Base-by-base conservation (phyloP, 148 eudicot genomes). In the Bassia scoparia region DNA sequence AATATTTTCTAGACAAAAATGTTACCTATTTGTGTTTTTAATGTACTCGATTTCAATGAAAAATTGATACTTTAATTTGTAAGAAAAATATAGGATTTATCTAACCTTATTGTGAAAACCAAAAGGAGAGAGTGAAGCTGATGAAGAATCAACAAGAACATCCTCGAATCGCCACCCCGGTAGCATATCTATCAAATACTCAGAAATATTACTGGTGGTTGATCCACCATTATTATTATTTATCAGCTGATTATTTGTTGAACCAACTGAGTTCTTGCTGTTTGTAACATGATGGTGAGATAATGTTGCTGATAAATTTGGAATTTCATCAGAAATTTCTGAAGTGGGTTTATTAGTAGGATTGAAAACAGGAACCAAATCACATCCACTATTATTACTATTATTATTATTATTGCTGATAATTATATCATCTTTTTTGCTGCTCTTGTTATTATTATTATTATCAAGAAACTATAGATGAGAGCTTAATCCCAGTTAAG, bases 91-190 rank as follows among this genome's bases (percentile, higher is more conserved):
- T 37, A 17, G 31, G 16, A 5, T 8, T 20, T 11, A 68, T 52
- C 87, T 60, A 59, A 86, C 93, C 92, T 89, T n/a, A n/a, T n/a
- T 77, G 7, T 23, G 69, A 61, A 82, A 76, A 67, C 82, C 80
- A 50, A 61, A 73, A 55, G 87, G 74, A 35, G 58, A 0, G 35
- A 82, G 61, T 50, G 87, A 61, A 37, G 85, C 61, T 21, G n/a
- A n/a, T n/a, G n/a, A n/a, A n/a, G 83, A 76, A 75, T 91, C 89
- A 49, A 85, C 80, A 59, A 82, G 55, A 24, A 92, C 76, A 44
- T 92, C 96, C 67, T 92, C 93, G 70, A 92, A 89, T 62, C 87
- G 89, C 96, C 97, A 92, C 30, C 91, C 96, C 3, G 97, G 97
- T 48, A 87, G 62, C 75, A 69, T 90, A 80, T 92, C 91, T 21